Percentiles rank a stretch among this genome's conserved stretches.
phyloP scores from a whole-genome alignment of 305 asterid species.

The Andrographis paniculata region DNA sequence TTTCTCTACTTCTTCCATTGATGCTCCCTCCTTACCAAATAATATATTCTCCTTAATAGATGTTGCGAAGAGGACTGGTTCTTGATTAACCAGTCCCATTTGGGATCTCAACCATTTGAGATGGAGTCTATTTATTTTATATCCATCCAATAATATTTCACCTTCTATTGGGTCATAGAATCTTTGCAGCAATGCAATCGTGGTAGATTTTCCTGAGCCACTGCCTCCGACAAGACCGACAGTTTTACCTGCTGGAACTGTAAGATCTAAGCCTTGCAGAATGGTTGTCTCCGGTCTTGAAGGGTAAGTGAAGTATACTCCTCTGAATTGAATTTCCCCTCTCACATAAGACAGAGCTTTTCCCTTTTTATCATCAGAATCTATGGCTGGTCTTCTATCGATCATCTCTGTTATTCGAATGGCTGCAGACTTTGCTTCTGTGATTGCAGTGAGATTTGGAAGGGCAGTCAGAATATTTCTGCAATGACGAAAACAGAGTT shows the following conservation, averaged over 20 bases:
- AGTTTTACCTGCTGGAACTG: constrained; percentile 52
- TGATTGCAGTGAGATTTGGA: constrained; percentile 72
- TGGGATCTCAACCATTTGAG: constrained; percentile 77
- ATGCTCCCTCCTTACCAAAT: constrained; percentile 63
- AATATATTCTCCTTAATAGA: constrained; percentile 61
- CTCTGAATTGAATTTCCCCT: constrained; percentile 70
- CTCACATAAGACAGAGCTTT: constrained; percentile 61
- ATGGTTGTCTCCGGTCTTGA: constrained; percentile 57
- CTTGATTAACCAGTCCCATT: constrained; percentile 78
- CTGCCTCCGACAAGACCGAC: constrained; percentile 69
- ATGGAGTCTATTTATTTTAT: constrained; percentile 60
- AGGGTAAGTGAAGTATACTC: constrained; percentile 60
- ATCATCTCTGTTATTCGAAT: constrained; percentile 66
- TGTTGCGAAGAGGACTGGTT: constrained; percentile 73
- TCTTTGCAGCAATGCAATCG: constrained; percentile 50
- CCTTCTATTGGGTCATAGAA: constrained; percentile 70
- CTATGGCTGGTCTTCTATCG: constrained; percentile 51
- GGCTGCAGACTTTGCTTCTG: constrained; percentile 78
- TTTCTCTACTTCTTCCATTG: constrained; percentile 48
- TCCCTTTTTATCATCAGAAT: constrained; percentile 60
- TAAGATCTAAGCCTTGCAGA: constrained; percentile 51
- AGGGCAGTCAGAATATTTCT: constrained; percentile 74
- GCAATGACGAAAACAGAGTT: constrained; percentile 13
- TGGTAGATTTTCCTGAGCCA: constrained; percentile 73
- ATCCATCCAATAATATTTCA: constrained; percentile 56